Conservation (phyloP, 495 filamentous ascomycete genomes). For the Penicillium daleae region DNA sequence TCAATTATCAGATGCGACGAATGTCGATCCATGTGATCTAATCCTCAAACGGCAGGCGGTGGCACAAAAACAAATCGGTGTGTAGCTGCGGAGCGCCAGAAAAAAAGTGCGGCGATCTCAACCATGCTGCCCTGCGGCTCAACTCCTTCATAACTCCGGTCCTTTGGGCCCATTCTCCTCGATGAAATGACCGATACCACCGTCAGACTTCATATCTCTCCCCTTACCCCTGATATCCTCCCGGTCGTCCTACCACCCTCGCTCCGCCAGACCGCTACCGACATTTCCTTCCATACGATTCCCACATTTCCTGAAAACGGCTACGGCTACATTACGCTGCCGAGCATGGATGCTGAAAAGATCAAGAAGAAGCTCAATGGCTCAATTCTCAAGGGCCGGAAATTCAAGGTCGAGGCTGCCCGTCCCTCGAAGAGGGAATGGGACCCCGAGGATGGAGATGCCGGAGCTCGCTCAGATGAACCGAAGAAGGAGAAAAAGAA, state of each 20-base stretch:
- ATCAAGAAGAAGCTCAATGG: conserved; percentile 93
- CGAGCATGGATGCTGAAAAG: conserved; percentile 79
- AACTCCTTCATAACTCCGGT: neutral
- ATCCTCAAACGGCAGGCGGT: conserved; percentile 17
- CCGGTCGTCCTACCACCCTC: conserved; percentile 67
- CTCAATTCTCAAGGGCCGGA: conserved; percentile 78
- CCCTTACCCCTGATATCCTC: conserved; percentile 73
- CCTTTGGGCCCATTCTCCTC: conserved; percentile 19
- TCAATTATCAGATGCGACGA: neutral
- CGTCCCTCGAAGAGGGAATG: conserved; percentile 57
- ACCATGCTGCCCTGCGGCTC: neutral
- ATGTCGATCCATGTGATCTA: neutral
- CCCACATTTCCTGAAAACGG: conserved; percentile 85
- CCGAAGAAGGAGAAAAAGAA: conserved; percentile 48
- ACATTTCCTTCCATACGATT: conserved; percentile 81
- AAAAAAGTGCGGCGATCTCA: conserved; percentile 16
- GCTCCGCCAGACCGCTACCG: conserved; percentile 66
- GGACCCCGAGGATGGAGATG: conserved; percentile 34
- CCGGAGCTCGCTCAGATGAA: conserved; percentile 19
- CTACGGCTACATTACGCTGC: conserved; percentile 88
- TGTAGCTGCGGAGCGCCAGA: conserved; percentile 12
- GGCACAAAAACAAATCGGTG: conserved; percentile 4
- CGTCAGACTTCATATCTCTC: conserved; percentile 83
- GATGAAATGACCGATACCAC: conserved; percentile 35
- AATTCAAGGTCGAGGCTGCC: conserved; percentile 81